These are phyloP conservation scores for Grifola frondosa DNA, from an alignment of 1,284 basidiomycete genomes.

Conservation along the genomic window DNA sequence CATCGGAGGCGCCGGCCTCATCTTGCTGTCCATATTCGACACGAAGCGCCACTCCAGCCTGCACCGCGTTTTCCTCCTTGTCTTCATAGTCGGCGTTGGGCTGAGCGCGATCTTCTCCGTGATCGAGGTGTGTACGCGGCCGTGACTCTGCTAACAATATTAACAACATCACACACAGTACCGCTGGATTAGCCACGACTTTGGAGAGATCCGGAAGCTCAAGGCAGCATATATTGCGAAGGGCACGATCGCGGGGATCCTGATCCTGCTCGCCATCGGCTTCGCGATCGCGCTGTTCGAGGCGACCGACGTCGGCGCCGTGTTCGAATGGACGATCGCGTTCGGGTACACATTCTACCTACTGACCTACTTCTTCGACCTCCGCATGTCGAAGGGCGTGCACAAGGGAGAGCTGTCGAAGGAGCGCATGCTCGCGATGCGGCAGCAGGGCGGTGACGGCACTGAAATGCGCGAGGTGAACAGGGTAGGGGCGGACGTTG, in stretches of 20 bases:
- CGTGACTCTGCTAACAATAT: background rate
- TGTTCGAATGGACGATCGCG: constrained; percentile 72
- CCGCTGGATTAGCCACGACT: constrained; percentile 62
- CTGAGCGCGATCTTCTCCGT: constrained; percentile 72
- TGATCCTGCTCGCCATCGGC: constrained; percentile 60
- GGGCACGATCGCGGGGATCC: constrained; percentile 51
- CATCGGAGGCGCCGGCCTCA: constrained; percentile 45
- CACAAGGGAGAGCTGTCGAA: constrained; percentile 32
- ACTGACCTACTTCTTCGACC: constrained; percentile 65
- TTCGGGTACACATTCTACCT: constrained; percentile 73
- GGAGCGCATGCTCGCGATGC: constrained; percentile 16
- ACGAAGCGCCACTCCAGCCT: constrained; percentile 48
- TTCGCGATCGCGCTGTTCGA: constrained; percentile 55
- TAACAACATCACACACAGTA: constrained; percentile 44
- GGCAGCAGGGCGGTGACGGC: constrained; percentile 13
- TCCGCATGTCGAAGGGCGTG: constrained; percentile 53
- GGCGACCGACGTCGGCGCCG: constrained; percentile 48
- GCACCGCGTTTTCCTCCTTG: constrained; percentile 60
- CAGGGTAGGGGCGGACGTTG: background rate
- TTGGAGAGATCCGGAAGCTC: constrained; percentile 44
- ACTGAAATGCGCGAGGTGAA: constrained; percentile 13
- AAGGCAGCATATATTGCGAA: constrained; percentile 61
- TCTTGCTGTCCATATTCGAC: constrained; percentile 66
- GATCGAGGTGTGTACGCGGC: constrained; percentile 47
- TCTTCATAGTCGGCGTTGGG: constrained; percentile 58